A percentile compares a stretch with the other conserved stretches of the same genome.
Conservation (phyloP, 768 basidiomycete genomes). For the Sporobolomyces roseus region DNA sequence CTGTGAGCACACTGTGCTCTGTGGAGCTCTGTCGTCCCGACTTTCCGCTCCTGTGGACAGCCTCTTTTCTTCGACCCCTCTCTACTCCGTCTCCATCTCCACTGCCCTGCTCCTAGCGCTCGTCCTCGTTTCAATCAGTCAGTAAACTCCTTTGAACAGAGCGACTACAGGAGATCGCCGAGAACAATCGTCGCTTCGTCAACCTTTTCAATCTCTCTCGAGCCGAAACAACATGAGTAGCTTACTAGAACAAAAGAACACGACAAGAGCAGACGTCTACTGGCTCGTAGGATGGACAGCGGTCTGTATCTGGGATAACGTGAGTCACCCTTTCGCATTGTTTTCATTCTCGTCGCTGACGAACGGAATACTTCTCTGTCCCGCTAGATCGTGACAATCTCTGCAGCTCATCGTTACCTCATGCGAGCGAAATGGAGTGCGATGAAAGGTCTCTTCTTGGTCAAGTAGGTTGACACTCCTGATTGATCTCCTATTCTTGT, state of each 20-base stretch:
- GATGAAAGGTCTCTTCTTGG: slow-evolving; percentile 1
- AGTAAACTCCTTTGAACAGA: no score
- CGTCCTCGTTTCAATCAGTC: no score
- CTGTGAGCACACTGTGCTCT: no score
- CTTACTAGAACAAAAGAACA: background rate
- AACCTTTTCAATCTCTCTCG: background rate
- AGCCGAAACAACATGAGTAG: background rate
- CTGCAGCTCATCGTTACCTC: background rate
- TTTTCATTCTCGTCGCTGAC: background rate
- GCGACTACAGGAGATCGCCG: no score
- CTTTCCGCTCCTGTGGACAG: no score
- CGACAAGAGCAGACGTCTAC: slow-evolving; percentile 11
- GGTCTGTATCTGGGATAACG: slow-evolving; percentile 1
- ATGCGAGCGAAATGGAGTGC: background rate
- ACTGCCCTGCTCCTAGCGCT: no score
- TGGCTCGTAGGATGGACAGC: slow-evolving; percentile 15
- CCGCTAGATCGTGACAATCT: slow-evolving; percentile 3
- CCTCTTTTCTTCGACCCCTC: no score
- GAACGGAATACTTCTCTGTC: background rate
- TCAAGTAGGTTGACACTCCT: background rate
- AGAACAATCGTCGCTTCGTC: no score
- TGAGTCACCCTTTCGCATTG: background rate
- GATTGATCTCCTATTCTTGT: background rate
- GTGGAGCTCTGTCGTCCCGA: no score
- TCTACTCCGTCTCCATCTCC: no score